phyloP scores from a whole-genome alignment of 768 basidiomycete genomes.

The Agaricus sinodeliciosus region DNA sequence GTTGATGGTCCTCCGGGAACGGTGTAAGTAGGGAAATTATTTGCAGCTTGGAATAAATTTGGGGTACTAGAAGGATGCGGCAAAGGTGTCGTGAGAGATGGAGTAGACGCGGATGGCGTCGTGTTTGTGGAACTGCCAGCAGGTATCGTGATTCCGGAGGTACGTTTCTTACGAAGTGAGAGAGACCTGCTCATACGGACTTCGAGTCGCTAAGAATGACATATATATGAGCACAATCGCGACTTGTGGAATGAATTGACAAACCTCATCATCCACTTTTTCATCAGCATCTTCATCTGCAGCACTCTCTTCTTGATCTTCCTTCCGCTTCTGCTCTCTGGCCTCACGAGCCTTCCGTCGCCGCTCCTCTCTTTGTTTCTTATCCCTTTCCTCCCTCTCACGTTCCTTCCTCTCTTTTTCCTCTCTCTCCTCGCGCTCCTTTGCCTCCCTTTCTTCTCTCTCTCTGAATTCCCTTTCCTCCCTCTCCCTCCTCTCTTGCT shows the following conservation, averaged over 20 bases:
- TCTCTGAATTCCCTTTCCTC: not conserved
- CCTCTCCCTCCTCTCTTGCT: slow-evolving; percentile 2
- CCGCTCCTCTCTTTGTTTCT: not conserved
- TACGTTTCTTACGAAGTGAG: not conserved
- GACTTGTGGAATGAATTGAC: not conserved
- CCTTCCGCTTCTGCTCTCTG: not conserved
- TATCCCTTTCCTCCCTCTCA: not conserved
- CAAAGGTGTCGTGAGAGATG: not conserved
- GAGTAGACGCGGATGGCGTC: not conserved
- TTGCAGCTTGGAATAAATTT: not conserved
- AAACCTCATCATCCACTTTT: not conserved
- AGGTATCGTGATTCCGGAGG: not conserved
- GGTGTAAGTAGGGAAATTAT: not conserved
- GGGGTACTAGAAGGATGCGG: not conserved
- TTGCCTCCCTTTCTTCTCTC: slow-evolving; percentile 1
- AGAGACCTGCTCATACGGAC: not conserved
- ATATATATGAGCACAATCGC: not conserved
- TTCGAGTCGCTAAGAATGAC: not conserved
- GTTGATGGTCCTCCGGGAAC: not conserved
- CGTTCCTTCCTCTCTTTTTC: not conserved
- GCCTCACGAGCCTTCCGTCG: not conserved
- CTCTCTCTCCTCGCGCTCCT: slow-evolving; percentile 1
- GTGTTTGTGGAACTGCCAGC: not conserved
- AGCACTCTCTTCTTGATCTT: not conserved
- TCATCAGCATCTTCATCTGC: not conserved